Conservation (phyloP, 2,329 filamentous ascomycete species). For the Pyricularia sp. region DNA sequence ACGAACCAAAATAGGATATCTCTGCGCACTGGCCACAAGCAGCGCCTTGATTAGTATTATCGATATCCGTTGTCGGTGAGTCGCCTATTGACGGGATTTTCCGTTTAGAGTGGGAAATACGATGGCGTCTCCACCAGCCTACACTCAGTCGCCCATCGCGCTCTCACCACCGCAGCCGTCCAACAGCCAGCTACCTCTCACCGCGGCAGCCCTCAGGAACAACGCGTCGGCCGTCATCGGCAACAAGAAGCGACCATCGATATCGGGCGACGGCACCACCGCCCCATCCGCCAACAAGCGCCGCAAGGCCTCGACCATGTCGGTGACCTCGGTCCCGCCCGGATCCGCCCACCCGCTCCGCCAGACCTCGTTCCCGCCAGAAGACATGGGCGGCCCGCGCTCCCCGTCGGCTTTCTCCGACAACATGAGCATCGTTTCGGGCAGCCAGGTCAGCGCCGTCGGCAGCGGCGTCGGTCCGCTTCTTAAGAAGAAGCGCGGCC, state of each 20-base stretch:
- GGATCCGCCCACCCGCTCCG: constrained; percentile 54
- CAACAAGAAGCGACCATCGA: constrained; percentile 40
- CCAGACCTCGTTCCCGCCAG: constrained; percentile 69
- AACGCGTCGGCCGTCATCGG: neutral
- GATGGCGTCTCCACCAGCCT: constrained; percentile 37
- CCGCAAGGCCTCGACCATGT: constrained; percentile 56
- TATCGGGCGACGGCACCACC: constrained; percentile 15
- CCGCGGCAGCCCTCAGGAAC: neutral
- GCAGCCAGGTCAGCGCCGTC: constrained; percentile 40
- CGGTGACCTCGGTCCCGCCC: constrained; percentile 29
- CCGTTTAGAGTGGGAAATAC: constrained; percentile 7
- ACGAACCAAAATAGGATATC: neutral
- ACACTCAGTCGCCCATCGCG: constrained; percentile 34
- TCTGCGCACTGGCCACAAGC: constrained; percentile 1
- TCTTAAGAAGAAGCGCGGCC: constrained; percentile 46
- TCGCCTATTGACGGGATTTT: constrained; percentile 6
- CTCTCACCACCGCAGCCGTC: constrained; percentile 42
- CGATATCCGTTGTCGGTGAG: neutral
- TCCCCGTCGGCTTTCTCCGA: constrained; percentile 57
- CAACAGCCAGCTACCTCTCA: constrained; percentile 33
- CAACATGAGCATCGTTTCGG: constrained; percentile 44
- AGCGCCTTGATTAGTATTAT: neutral
- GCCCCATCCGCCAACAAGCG: constrained; percentile 47
- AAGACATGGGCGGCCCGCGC: constrained; percentile 33
- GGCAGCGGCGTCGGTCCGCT: constrained; percentile 19